Base-by-base conservation (phyloP, 2,329 filamentous ascomycete species). In the Epichloe gansuensis region DNA sequence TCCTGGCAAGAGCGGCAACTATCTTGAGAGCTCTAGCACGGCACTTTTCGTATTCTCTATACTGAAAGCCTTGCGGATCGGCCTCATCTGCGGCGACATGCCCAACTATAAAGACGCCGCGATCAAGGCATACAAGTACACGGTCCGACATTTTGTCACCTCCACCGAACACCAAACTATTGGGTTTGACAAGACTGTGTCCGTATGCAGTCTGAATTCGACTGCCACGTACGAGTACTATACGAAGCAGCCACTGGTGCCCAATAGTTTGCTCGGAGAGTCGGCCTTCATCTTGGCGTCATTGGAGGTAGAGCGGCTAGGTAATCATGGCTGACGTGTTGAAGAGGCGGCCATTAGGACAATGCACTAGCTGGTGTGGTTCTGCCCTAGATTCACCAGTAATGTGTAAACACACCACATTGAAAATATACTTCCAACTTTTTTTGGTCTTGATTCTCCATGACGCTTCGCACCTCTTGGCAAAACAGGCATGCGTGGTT, bases 11-110 rank as follows among this genome's bases (percentile, higher is more conserved):
- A 73, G 70, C 45, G 77, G 76, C 2, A 82, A 84, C 62, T 83
- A 78, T 61, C 74, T 82, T 47, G 77, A 83, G 65, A 76, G 74
- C 36, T 79, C 76, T 35, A 78, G 72, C 7, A 75, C 74, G 2
- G 77, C 76, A 3, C 78, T 82, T 73, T 81, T 80, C 57, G 68
- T 71, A 0, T 78, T 76, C 51, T 62, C n/a, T 44, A 12, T 50
- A 7, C 47, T 68, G 6, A 56, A 60, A 35, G 52, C 46, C 5
- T 11, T 41, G 7, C 51, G 56, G 5, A 51, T 51, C 8, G 51
- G 56, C 5, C 44, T 56, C 7, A 13, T 57, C 4, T 5, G 15
- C 9, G 17, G 39, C 8, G 12, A 31, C 2, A 41, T 58, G 49
- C 39, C 47, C 8, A 55, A 54, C 3, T 66, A 61, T 34, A 47